phyloP scores from a whole-genome alignment of 768 basidiomycete species.

The Leccinellum rugosiceps region DNA sequence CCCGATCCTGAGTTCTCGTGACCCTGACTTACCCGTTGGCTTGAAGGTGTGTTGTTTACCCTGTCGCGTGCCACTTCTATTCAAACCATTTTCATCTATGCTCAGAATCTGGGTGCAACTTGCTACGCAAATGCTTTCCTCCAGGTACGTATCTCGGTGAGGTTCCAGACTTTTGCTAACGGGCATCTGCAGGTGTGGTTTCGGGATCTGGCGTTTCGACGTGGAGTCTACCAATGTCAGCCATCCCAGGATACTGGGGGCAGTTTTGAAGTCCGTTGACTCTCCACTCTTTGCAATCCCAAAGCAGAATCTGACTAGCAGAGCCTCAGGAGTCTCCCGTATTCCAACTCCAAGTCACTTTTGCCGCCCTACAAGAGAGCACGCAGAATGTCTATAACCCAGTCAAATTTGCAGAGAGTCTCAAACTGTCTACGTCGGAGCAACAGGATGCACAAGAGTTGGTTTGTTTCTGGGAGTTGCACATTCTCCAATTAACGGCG shows the following conservation, averaged over 20 bases:
- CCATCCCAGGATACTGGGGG: constrained; percentile 49
- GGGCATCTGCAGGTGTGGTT: constrained; percentile 74
- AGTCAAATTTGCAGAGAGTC: constrained; percentile 75
- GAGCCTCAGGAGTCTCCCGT: constrained; percentile 65
- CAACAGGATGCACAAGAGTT: constrained; percentile 99
- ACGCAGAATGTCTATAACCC: constrained; percentile 77
- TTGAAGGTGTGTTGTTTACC: constrained; percentile 52
- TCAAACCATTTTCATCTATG: constrained; percentile 1
- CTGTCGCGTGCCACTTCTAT: not conserved
- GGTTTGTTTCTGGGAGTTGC: constrained; percentile 19
- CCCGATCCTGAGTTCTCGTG: constrained; percentile 49
- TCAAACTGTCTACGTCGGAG: constrained; percentile 75
- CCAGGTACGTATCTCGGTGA: constrained; percentile 51
- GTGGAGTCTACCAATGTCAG: constrained; percentile 77
- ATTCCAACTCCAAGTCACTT: constrained; percentile 74
- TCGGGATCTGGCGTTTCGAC: constrained; percentile 76
- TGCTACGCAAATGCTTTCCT: constrained; percentile 96
- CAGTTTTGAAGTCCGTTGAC: constrained; percentile 39
- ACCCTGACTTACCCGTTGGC: constrained; percentile 64
- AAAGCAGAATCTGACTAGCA: not conserved
- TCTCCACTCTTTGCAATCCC: not conserved
- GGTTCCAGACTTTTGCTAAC: constrained; percentile 3
- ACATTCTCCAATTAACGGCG: constrained; percentile 4
- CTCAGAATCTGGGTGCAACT: constrained; percentile 91
- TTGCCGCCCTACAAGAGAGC: constrained; percentile 82